Evolutionary conservation across 2,329 filamentous ascomycete genomes (phyloP), one percentile per base, ranked within the genome.

Genomic region (Diaporthe vexans): DNA sequence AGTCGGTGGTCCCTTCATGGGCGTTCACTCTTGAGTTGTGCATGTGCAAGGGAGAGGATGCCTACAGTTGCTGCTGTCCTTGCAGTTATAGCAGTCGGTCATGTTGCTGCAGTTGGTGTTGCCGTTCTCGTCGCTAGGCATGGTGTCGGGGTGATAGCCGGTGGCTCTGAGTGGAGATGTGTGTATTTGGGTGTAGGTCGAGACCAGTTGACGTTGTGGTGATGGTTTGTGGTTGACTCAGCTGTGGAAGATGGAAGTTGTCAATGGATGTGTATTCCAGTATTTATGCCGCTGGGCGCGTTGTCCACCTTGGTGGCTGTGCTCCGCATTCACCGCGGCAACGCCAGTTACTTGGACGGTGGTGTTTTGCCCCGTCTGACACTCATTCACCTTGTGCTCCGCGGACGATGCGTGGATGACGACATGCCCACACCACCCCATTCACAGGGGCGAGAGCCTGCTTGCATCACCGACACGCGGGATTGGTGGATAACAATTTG

Each of bases 1-100:
- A 68, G 63, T 54, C 48, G 24, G n/a, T 1, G n/a, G 4, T 13
- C 3, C 11, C 2, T 26, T 10, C 13, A 67, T 13, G 7, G 3
- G 3, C 15, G 15, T 52, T 37, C 3, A 21, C 26, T 3, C 8
- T 19, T 35, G 29, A 13, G 19, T 21, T 24, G 46, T 4, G 29
- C 29, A 8, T 11, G 29, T 13, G 13, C 51, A 21, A 19, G n/a
- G 9, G 7, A 19, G 24, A 7, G 2, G 17, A 13, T 48, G 51
- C 73, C 19, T 65, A 75, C 74, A 75, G 48, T 75, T 75, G 51
- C 74, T 75, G 40, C 74, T 75, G 21, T 73, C n/a, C 37, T 26
- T 46, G 48, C 74, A 75, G 65, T 73, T 52, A 35, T 75, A 73
- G 65, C 74, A 75, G 46, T 75, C 17, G 17, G 6, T 52, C 57